Evolutionary conservation across 371 early-diverging fungal species (phyloP), one percentile per base, ranked within the genome.

Genomic region (Mortierella sp.): DNA sequence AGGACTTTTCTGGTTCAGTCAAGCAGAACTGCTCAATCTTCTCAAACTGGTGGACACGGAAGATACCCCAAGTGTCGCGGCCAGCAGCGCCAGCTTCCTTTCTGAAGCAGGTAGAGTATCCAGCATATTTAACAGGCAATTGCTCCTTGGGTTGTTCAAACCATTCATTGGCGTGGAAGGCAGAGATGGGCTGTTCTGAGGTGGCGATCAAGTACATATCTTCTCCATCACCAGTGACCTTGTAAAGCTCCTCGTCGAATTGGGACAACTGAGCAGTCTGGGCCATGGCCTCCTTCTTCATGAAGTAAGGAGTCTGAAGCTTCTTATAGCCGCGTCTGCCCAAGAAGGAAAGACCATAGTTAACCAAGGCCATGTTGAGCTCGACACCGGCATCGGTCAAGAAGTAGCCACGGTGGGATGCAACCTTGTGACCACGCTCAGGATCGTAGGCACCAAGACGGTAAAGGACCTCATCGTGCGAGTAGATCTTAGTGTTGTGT

Each of bases 31-130:
- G 99, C 88, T 99, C 99, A 64, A 99, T 90, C 93, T 99, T 99
- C 86, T 99, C 99, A 85, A 99, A 99, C 90, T 99, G 99, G 85
- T 99, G 99, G 51, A 99, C 98, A 70, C 99, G 93, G 94, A 99
- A 99, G 72, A 99, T 95, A 67, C 99, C 99, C 97, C 97, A 94
- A 66, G 98, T 99, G 85, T 99, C 99, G 80, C 98, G 96, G 72
- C 99, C 99, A 82, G 98, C 98, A 2, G 99, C 97, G 69, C 99
- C 99, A 42, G 99, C 99, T 86, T 99, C 99, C 85, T 99, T 99
- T 76, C 99, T 95, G 95, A 99, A 99, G 88, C 99, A 99, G 40
- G 99, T 97, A 45, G 99, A 99, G 83, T 95, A 95, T 62, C 99
- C 99, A 59, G 97, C 98, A 84, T 97, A 97, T 89, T 95, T 96